Conservation (phyloP, 371 early-diverging fungal genomes). For the Cokeromyces recurvatus region DNA sequence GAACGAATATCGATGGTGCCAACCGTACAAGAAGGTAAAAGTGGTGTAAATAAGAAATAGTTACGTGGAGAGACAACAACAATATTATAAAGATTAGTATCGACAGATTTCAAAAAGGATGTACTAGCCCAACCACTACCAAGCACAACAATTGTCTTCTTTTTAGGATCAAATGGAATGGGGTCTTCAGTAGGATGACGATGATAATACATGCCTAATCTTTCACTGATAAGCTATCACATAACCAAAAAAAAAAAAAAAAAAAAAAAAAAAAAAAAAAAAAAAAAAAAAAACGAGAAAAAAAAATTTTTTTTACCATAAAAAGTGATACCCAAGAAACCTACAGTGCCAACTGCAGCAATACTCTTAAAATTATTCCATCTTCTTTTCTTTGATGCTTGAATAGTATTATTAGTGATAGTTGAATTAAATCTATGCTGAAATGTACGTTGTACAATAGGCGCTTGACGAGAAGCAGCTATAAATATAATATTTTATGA, state of each 20-base stretch:
- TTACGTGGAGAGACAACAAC: conserved; percentile 82
- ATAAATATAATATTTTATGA: not conserved
- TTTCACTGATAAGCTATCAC: not conserved
- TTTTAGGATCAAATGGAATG: conserved; percentile 63
- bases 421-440: conserved; percentile 20
- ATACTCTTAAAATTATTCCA: conserved; percentile 17
- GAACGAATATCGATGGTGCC: conserved; percentile 84
- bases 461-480: conserved; percentile 18
- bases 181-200: conserved; percentile 62
- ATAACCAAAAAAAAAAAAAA: not conserved
- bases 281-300: too few relatives aligned
- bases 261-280: not conserved
- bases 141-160: conserved; percentile 79
- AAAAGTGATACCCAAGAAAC: conserved; percentile 16
- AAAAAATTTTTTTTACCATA: conserved; percentile 7
- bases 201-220: conserved; percentile 45
- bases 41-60: conserved; percentile 92
- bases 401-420: conserved; percentile 1
- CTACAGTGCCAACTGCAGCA: conserved; percentile 12
- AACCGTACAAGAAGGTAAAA: conserved; percentile 81
- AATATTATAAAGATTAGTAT: conserved; percentile 75
- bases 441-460: conserved; percentile 16
- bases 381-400: conserved; percentile 3
- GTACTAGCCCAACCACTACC: conserved; percentile 88
- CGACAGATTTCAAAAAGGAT: conserved; percentile 71